A percentile compares a stretch with the other conserved stretches of the same genome.
Evolutionary conservation across 2,329 filamentous ascomycete species (phyloP).

Genomic region (Ascochyta lentis): DNA sequence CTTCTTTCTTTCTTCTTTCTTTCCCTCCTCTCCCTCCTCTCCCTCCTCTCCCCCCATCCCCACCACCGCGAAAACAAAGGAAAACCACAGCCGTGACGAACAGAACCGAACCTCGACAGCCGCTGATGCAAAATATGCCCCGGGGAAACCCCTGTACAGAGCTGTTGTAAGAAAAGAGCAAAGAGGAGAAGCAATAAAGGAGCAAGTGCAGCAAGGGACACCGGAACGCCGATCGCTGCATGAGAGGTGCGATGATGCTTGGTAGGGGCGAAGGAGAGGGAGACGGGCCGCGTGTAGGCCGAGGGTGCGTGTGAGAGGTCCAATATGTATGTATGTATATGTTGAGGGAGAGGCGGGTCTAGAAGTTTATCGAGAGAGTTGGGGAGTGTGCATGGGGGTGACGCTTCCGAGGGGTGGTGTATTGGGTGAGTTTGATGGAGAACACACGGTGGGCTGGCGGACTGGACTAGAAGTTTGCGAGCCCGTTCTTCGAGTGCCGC

Average conservation of each 20-base stretch:
- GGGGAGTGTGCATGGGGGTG: background rate
- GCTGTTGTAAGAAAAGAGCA: background rate
- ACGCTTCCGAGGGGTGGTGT: background rate
- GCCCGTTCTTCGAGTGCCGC: constrained; percentile 91
- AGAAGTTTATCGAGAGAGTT: constrained; percentile 5
- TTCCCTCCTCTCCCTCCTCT: too few species aligned
- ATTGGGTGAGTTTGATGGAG: background rate
- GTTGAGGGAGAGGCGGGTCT: constrained; percentile 1
- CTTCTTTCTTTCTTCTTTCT: too few species aligned
- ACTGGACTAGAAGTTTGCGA: constrained; percentile 75
- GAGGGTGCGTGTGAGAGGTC: background rate
- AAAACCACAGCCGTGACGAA: background rate
- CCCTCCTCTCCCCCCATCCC: too few species aligned
- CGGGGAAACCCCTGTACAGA: background rate
- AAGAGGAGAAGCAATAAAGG: constrained; percentile 1
- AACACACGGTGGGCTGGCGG: background rate
- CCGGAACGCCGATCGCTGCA: constrained; percentile 40
- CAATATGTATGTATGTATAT: constrained; percentile 10
- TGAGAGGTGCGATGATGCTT: constrained; percentile 26
- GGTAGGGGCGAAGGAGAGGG: constrained; percentile 1
- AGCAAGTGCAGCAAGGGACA: constrained; percentile 4
- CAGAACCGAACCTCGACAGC: background rate
- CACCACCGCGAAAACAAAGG: background rate
- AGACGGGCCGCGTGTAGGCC: constrained; percentile 1
- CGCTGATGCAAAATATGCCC: constrained; percentile 16